Percentiles rank a stretch among this genome's conserved stretches.
These are phyloP conservation scores for Sordariomycetes sp. DNA, from an alignment of 2,329 filamentous ascomycete genomes.

Conservation along the genomic window DNA sequence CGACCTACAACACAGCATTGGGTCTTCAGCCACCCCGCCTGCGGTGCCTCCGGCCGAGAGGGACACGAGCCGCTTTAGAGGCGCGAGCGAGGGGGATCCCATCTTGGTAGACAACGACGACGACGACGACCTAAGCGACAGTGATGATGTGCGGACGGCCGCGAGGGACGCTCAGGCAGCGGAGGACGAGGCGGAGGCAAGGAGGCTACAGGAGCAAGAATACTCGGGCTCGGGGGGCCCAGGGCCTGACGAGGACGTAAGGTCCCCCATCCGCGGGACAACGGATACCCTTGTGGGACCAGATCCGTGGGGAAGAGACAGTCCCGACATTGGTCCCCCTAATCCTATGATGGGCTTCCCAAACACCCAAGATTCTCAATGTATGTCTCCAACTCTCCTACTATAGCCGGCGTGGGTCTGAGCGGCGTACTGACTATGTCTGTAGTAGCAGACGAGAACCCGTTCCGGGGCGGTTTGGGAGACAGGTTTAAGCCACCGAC, in stretches of 20 bases:
- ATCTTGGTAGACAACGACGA: slow-evolving; percentile 69
- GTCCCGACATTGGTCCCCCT: slow-evolving; percentile 42
- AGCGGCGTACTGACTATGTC: neutral
- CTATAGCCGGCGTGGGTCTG: neutral
- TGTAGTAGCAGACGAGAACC: slow-evolving; percentile 14
- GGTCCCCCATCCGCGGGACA: slow-evolving; percentile 83
- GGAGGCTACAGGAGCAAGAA: slow-evolving; percentile 83
- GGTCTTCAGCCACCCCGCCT: slow-evolving; percentile 23
- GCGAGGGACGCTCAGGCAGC: slow-evolving; percentile 52
- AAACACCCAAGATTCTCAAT: slow-evolving; percentile 21
- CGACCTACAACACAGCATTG: slow-evolving; percentile 48
- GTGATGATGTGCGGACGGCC: slow-evolving; percentile 28
- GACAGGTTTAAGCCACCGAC: slow-evolving; percentile 90
- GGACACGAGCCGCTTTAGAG: slow-evolving; percentile 8
- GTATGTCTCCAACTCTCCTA: neutral
- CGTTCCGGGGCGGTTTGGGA: slow-evolving; percentile 46
- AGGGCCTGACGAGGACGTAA: slow-evolving; percentile 50
- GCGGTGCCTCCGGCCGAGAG: slow-evolving; percentile 16
- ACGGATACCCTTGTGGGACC: slow-evolving; percentile 78
- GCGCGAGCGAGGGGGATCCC: slow-evolving; percentile 16
- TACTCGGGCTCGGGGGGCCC: slow-evolving; percentile 54
- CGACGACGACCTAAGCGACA: slow-evolving; percentile 35
- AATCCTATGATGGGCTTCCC: slow-evolving; percentile 56
- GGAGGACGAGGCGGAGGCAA: slow-evolving; percentile 88
- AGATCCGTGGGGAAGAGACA: slow-evolving; percentile 30